These are phyloP conservation scores for Blastobotrys malaysiensis DNA, from an alignment of 1,139 yeast species.

Conservation along the genomic window DNA sequence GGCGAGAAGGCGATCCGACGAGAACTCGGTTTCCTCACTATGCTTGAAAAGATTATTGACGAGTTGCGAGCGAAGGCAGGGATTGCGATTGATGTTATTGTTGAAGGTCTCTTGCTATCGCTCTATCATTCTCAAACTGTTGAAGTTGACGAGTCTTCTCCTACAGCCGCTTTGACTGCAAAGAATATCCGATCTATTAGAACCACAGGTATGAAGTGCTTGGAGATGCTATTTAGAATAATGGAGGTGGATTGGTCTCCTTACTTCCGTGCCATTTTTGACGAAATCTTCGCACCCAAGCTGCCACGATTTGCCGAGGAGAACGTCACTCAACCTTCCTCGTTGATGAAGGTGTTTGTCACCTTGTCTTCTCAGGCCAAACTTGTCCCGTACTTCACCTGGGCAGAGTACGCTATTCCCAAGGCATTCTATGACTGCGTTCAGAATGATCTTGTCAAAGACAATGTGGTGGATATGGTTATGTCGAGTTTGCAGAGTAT, in stretches of 20 bases:
- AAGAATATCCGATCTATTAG: conserved; percentile 30
- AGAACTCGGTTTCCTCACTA: conserved; percentile 65
- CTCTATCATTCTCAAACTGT: conserved; percentile 51
- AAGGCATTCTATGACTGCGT: conserved; percentile 53
- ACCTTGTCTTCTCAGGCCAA: conserved; percentile 53
- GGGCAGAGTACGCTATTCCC: conserved; percentile 48
- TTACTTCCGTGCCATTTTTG: conserved; percentile 49
- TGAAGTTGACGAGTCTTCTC: conserved; percentile 29
- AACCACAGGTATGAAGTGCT: conserved; percentile 30
- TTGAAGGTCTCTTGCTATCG: conserved; percentile 57
- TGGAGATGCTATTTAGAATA: conserved; percentile 25
- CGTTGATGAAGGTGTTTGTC: conserved; percentile 62
- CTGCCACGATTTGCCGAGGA: conserved; percentile 63
- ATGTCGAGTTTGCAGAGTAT: conserved; percentile 53
- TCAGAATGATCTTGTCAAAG: conserved; percentile 55
- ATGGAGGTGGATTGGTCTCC: conserved; percentile 44
- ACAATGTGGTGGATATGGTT: conserved; percentile 53
- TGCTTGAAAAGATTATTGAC: conserved; percentile 57
- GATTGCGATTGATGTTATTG: conserved; percentile 45
- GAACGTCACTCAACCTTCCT: conserved; percentile 78
- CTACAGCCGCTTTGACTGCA: conserved; percentile 5
- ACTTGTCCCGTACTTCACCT: conserved; percentile 44
- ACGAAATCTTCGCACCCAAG: conserved; percentile 57
- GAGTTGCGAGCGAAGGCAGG: conserved; percentile 59
- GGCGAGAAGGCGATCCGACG: conserved; percentile 37